Conservation (phyloP, 495 filamentous ascomycete species). For the Lasiosphaeria miniovina region DNA sequence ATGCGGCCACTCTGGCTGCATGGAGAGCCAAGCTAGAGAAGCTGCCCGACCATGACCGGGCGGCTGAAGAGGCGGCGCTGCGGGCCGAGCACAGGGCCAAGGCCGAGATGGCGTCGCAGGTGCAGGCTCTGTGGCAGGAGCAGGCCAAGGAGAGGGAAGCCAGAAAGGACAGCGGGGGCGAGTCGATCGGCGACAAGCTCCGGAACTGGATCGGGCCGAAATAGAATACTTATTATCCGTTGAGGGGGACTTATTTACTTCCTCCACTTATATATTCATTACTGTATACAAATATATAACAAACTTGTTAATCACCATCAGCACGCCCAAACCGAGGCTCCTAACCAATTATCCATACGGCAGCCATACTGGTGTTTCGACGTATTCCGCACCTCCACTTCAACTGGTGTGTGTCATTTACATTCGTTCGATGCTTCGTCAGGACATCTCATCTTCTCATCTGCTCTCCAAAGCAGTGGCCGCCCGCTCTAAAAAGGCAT, state of each 20-base stretch:
- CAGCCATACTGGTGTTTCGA: too few relatives aligned
- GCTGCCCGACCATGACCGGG: slow-evolving; percentile 59
- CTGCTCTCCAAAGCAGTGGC: slow-evolving; percentile 45
- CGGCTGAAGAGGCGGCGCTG: slow-evolving; percentile 63
- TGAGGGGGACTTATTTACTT: too few relatives aligned
- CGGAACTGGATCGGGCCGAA: slow-evolving; percentile 15
- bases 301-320: too few relatives aligned
- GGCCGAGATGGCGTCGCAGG: slow-evolving; percentile 49
- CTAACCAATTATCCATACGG: too few relatives aligned
- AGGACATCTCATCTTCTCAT: slow-evolving; percentile 18
- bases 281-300: too few relatives aligned
- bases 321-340: too few relatives aligned
- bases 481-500: slow-evolving; percentile 53
- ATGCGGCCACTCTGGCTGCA: slow-evolving; percentile 25
- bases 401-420: too few relatives aligned
- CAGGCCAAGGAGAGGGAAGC: slow-evolving; percentile 56
- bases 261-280: too few relatives aligned
- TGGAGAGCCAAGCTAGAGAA: slow-evolving; percentile 56
- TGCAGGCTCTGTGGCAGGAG: slow-evolving; percentile 53
- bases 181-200: slow-evolving; percentile 50
- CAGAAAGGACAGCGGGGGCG: slow-evolving; percentile 57
- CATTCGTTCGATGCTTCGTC: too few relatives aligned
- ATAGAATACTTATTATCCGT: neutral
- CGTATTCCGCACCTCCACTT: too few relatives aligned
- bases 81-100: slow-evolving; percentile 58